Conservation (phyloP, 2,329 filamentous ascomycete species). For the Colletotrichum spaethianum region DNA sequence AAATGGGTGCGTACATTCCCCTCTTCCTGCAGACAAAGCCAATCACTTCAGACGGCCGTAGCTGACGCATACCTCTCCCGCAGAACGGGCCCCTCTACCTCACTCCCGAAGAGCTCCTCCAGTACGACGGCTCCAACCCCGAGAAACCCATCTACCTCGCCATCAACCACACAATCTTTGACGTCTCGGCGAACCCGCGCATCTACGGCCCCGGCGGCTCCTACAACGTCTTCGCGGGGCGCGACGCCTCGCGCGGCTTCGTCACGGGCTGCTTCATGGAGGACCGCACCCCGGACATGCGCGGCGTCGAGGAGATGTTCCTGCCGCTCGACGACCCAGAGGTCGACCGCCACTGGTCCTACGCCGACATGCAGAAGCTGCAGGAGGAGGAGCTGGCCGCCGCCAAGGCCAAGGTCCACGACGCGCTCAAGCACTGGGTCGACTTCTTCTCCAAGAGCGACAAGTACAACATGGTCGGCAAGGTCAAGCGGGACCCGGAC, state of each 20-base stretch:
- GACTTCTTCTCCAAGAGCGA: constrained; percentile 84
- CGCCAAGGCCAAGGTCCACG: constrained; percentile 76
- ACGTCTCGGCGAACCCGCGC: constrained; percentile 78
- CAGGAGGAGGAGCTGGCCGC: constrained; percentile 74
- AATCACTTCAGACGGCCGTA: neutral
- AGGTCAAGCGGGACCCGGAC: constrained; percentile 72
- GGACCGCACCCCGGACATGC: constrained; percentile 86
- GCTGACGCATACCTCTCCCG: constrained; percentile 50
- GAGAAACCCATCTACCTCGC: constrained; percentile 88
- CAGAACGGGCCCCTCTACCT: constrained; percentile 75
- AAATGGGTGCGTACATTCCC: constrained; percentile 69
- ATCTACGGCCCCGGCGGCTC: constrained; percentile 88
- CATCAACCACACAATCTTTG: constrained; percentile 89
- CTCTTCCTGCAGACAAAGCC: neutral
- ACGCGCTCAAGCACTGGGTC: constrained; percentile 84
- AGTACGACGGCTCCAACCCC: constrained; percentile 84
- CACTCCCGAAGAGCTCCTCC: constrained; percentile 80
- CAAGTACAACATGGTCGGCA: constrained; percentile 87
- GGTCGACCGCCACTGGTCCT: constrained; percentile 71
- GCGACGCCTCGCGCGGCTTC: constrained; percentile 89
- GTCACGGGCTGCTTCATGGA: constrained; percentile 93
- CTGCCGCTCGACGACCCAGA: constrained; percentile 74
- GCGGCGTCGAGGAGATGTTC: constrained; percentile 90
- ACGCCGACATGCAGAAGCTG: constrained; percentile 66
- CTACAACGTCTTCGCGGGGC: constrained; percentile 89